Percentiles rank a stretch among this genome's conserved stretches.
These are phyloP conservation scores for Ceratobasidium sp. DNA, from an alignment of 1,284 basidiomycete species.

Conservation along the genomic window DNA sequence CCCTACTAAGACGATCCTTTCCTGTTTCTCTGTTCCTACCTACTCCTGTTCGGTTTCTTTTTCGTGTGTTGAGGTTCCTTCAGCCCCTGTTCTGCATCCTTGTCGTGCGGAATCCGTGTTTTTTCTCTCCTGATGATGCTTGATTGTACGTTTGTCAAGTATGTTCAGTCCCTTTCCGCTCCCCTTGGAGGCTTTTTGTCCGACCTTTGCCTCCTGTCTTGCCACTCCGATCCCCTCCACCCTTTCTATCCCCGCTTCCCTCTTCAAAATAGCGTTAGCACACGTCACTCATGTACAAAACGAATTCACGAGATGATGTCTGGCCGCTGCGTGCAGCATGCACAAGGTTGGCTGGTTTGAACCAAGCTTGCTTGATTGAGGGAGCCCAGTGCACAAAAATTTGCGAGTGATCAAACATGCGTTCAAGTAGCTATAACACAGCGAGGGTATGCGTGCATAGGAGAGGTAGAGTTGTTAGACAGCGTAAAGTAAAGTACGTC, in stretches of 20 bases:
- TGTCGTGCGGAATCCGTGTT: background rate
- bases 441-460: slow-evolving; percentile 1
- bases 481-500: slow-evolving; percentile 11
- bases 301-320: slow-evolving; percentile 29
- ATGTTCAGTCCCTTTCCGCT: background rate
- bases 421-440: background rate
- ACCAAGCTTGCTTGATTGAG: slow-evolving; percentile 16
- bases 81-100: background rate
- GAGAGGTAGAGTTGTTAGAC: background rate
- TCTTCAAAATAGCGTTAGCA: slow-evolving; percentile 23
- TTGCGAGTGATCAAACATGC: background rate
- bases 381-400: background rate
- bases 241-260: slow-evolving; percentile 4
- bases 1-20: background rate
- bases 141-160: slow-evolving; percentile 17
- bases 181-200: background rate
- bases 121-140: background rate
- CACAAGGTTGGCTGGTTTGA: slow-evolving; percentile 18
- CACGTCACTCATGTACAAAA: slow-evolving; percentile 35
- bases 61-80: background rate
- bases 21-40: background rate
- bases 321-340: background rate
- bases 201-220: background rate
- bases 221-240: background rate
- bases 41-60: background rate